These are phyloP conservation scores for Talaromyces albobiverticillius DNA, from an alignment of 2,329 filamentous ascomycete genomes.

Conservation along the genomic window DNA sequence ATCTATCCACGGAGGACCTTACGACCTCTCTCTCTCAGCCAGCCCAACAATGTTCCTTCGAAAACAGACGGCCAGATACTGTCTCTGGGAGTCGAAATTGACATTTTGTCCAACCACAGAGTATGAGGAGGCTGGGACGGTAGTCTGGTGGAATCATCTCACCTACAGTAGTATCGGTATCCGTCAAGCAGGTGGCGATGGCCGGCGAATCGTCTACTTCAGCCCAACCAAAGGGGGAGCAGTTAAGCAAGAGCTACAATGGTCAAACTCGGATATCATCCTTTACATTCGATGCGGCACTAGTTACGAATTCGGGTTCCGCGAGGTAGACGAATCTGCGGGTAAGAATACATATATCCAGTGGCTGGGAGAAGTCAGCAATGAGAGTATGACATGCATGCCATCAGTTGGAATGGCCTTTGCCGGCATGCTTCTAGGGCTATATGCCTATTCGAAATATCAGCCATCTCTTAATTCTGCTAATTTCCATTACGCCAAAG, in stretches of 20 bases:
- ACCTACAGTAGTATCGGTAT: slow-evolving; percentile 46
- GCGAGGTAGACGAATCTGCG: slow-evolving; percentile 9
- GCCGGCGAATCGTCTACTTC: slow-evolving; percentile 26
- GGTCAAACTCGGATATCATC: slow-evolving; percentile 19
- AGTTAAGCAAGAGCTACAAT: slow-evolving; percentile 17
- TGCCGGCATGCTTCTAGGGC: slow-evolving; percentile 46
- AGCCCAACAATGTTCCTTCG: slow-evolving; percentile 55
- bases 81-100: slow-evolving; percentile 44
- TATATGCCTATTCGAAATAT: slow-evolving; percentile 44
- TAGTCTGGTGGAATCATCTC: slow-evolving; percentile 54
- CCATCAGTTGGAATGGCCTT: slow-evolving; percentile 41
- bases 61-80: slow-evolving; percentile 50
- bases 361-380: slow-evolving; percentile 31
- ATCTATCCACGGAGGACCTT: slow-evolving; percentile 53
- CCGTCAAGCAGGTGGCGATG: slow-evolving; percentile 3
- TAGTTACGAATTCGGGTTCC: slow-evolving; percentile 29
- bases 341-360: slow-evolving; percentile 10
- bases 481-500: slow-evolving; percentile 37
- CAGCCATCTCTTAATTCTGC: slow-evolving; percentile 40
- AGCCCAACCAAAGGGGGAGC: slow-evolving; percentile 16
- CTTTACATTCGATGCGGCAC: slow-evolving; percentile 31
- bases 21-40: slow-evolving; percentile 50
- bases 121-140: slow-evolving; percentile 52
- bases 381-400: slow-evolving; percentile 30
- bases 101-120: slow-evolving; percentile 44